These are phyloP conservation scores for Staphylotrichum longicolle DNA, from an alignment of 495 filamentous ascomycete species.

Conservation along the genomic window DNA sequence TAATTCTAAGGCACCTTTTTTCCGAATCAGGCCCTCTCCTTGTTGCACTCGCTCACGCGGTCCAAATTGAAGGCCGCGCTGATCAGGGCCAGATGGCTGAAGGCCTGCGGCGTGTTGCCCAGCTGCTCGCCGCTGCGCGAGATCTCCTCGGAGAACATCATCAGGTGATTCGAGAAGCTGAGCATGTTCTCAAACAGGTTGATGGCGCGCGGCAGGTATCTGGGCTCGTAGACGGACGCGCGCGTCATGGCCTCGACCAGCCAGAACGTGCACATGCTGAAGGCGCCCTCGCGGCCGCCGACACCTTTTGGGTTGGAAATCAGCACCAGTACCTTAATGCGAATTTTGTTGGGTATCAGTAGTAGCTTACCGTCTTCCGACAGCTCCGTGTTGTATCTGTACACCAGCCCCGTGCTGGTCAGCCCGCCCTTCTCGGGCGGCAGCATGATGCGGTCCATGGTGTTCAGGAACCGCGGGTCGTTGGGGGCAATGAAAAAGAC, in stretches of 20 bases:
- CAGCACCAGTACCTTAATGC: too few species aligned
- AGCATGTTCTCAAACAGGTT: conserved; percentile 73
- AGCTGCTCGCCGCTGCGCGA: conserved; percentile 65
- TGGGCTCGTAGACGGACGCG: conserved; percentile 61
- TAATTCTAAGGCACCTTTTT: conserved; percentile 22
- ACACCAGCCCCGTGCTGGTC: conserved; percentile 68
- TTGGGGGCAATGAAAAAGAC: conserved; percentile 75
- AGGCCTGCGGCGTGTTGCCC: conserved; percentile 73
- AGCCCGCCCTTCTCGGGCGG: conserved; percentile 68
- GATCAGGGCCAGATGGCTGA: conserved; percentile 68
- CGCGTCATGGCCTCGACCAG: conserved; percentile 72
- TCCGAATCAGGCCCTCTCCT: too few species aligned
- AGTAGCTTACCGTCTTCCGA: conserved; percentile 61
- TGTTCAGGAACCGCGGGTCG: conserved; percentile 67
- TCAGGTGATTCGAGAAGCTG: conserved; percentile 66
- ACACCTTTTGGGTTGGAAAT: conserved; percentile 49
- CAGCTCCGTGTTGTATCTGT: conserved; percentile 63
- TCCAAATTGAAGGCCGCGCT: conserved; percentile 72
- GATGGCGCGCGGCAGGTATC: conserved; percentile 60
- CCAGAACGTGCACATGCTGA: conserved; percentile 78
- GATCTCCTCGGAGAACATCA: conserved; percentile 77
- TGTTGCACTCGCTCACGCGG: conserved; percentile 34
- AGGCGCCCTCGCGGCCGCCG: conserved; percentile 69
- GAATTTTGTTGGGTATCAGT: neutral
- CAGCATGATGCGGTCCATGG: conserved; percentile 63